Evolutionary conservation across 306 rosid species (phyloP), one percentile per base, ranked within the genome.

Genomic region (Benincasa hispida): DNA sequence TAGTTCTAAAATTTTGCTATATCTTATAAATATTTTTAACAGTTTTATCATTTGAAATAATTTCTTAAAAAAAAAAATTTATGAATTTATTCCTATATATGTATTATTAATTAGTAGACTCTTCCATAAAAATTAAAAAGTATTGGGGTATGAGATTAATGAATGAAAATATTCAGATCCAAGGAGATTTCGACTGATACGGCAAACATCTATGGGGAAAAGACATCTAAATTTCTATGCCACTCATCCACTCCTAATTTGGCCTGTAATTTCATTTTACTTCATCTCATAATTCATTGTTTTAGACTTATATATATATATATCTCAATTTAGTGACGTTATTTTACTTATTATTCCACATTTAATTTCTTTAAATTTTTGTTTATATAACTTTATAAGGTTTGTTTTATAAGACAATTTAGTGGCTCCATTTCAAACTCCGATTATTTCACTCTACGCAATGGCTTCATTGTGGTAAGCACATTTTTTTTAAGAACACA

Each of bases 391-490:
- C 10, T 22, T 8, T 8, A 55, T n/a, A 58, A 88, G 96, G 86
- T 75, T 59, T 88, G 96, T 77, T 85, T 87, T 30, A 24, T 78
- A 41, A 65, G 91, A 50, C 96, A 90, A 51, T 90, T 90, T 79
- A 48, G 81, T 75, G 79, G 82, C 28, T 88, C 92, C 41, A 79
- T 88, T 76, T 78, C 96, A 48, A 87, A 87, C 85, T 80, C 79
- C 25, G 96, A 90, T 84, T 90, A 88, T 77, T 85, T 88, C 78
- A 82, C 88, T 18, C 88, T 90, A 34, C 81, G 92, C 42, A 87
- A 87, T 61, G 96, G 92, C 21, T 88, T 90, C 81, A 87, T 88
- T 51, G 65, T 59, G 76, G 96, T 90, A 85, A 88, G 82, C 73
- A 12, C 17, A 0, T 45, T 45, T 42, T 45, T 9, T 5, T 11